phyloP scores from a whole-genome alignment of 768 basidiomycete species.

The Amanita pallidorosea region DNA sequence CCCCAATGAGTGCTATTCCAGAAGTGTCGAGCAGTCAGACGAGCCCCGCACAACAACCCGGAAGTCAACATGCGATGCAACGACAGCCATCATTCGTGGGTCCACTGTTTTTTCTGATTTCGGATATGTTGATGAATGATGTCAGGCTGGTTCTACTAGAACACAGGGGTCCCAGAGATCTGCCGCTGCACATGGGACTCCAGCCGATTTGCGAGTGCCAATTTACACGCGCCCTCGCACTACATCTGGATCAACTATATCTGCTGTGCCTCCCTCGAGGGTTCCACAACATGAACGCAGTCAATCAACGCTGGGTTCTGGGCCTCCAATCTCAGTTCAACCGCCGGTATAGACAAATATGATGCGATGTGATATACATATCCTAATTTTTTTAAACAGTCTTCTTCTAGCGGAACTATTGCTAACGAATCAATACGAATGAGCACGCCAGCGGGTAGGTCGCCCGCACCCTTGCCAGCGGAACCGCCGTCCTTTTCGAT shows the following conservation, averaged over 20 bases:
- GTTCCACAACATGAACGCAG: background rate
- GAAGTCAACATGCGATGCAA: conserved; percentile 13
- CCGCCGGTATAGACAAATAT: background rate
- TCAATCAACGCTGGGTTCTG: conserved; percentile 2
- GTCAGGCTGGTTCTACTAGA: conserved; percentile 1
- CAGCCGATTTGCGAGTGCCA: background rate
- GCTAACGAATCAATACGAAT: background rate
- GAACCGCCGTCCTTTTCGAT: conserved; percentile 2
- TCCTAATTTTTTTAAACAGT: background rate
- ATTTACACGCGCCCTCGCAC: conserved; percentile 6
- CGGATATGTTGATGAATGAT: background rate
- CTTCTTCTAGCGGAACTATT: background rate
- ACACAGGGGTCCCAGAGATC: conserved; percentile 4
- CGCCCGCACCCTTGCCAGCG: conserved; percentile 1
- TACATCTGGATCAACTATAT: conserved; percentile 5
- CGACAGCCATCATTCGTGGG: conserved; percentile 28
- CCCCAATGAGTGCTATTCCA: conserved; percentile 44
- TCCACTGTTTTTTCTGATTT: background rate
- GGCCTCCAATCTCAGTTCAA: background rate
- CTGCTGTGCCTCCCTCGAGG: background rate
- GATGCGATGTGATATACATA: background rate
- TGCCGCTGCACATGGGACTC: background rate
- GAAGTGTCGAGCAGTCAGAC: conserved; percentile 36
- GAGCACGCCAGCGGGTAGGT: background rate
- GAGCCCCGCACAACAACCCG: conserved; percentile 22